Base-by-base conservation (phyloP, 495 filamentous ascomycete genomes). In the Echria macrotheca region DNA sequence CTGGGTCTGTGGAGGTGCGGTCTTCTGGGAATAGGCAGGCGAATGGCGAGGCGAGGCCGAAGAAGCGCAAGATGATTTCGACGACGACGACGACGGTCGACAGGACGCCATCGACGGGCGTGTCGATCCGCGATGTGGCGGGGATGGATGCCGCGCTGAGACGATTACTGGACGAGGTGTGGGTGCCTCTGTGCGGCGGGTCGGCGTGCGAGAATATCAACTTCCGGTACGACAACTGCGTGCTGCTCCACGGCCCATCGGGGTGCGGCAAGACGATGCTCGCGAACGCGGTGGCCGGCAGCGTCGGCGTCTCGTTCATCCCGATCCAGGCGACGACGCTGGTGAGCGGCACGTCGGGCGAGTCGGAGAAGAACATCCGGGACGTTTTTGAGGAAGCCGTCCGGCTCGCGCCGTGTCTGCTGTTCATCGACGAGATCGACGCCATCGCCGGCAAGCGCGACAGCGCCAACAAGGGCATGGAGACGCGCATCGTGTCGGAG, bases 391-490 rank as follows among this genome's bases (percentile, higher is more conserved):
- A 96, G 17, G 87, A 95, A 60, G 93, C 93, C 0, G 87, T 86
- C 62, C 78, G 80, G 45, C 77, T 91, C 46, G 93, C 93, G 2
- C 93, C 93, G 1, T 96, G 91, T 60, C 71, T 98, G 3, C 78
- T 98, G 6, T 96, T 98, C 64, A 86, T 98, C 49, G 93, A 96
- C 57, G 93, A 98, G 64, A 95, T 96, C 52, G 93, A 98, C 64
- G 86, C 88, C 12, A 95, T 96, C 52, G 93, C 93, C 31, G 89
- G 89, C 4, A 96, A 96, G 68, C 76, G 91, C 36, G 93, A 96
- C 61, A 91, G 81, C 57, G 87, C 91, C n/a, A 90, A 95, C 59
- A 81, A 89, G 56, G 89, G 95, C 60, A 97, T 97, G 91, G 91
- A 97, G 67, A 90, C 91, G 67, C 72, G 91, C 38, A 97, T 97